These are phyloP conservation scores for Suillus placidus DNA, from an alignment of 768 basidiomycete species.

Conservation along the genomic window DNA sequence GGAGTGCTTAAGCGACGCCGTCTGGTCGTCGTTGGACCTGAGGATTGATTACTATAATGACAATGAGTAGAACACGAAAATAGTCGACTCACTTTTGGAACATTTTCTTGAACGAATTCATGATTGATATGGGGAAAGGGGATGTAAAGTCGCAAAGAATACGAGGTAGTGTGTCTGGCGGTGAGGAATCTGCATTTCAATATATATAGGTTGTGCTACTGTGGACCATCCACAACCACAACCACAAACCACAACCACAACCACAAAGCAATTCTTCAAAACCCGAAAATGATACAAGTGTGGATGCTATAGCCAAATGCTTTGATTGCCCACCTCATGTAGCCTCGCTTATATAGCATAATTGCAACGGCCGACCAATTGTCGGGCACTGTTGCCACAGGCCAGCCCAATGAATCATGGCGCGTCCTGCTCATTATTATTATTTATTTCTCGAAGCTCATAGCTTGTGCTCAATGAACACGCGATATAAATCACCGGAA, in stretches of 20 bases:
- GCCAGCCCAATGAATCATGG: no score
- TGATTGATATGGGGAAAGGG: background rate
- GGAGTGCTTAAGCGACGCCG: conserved; percentile 14
- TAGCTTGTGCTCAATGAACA: background rate
- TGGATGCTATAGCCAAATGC: background rate
- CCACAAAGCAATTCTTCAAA: background rate
- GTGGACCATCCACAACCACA: conserved; percentile 1
- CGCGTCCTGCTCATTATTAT: background rate
- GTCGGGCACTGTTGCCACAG: background rate
- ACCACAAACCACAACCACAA: background rate
- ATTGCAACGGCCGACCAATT: background rate
- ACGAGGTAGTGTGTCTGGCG: background rate
- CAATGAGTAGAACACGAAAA: background rate
- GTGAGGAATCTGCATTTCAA: no score
- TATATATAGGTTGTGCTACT: background rate
- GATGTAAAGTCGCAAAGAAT: background rate
- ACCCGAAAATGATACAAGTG: background rate
- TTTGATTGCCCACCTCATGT: background rate
- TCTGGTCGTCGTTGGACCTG: conserved; percentile 9
- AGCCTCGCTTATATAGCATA: background rate
- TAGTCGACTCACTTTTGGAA: conserved; percentile 14
- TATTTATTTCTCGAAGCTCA: background rate
- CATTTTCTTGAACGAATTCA: background rate
- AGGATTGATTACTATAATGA: background rate
- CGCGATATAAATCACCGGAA: background rate